Percentiles rank a stretch among this genome's conserved stretches.
phyloP scores from a whole-genome alignment of 192 early-diverging fungal species.

The Mortierella alpina region DNA sequence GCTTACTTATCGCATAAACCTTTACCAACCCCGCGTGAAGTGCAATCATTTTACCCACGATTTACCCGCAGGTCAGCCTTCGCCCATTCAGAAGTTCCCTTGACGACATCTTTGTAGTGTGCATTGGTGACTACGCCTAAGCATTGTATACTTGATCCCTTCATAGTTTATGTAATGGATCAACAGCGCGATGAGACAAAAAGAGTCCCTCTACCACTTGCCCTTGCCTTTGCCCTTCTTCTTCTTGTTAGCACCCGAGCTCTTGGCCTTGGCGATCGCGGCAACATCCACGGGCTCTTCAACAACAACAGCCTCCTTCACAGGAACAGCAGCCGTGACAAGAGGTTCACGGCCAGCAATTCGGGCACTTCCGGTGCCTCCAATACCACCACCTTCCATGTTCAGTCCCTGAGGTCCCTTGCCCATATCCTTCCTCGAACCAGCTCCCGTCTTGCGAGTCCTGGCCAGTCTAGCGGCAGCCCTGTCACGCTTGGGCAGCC shows the following conservation, averaged over 20 bases:
- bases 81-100: too few species aligned
- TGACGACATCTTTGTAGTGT: too few species aligned
- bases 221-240: slow-evolving; percentile 60
- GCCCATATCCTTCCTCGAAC: slow-evolving; percentile 52
- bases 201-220: slow-evolving; percentile 28
- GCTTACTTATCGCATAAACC: too few species aligned
- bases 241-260: slow-evolving; percentile 37
- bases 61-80: too few species aligned
- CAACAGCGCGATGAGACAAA: too few species aligned
- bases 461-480: slow-evolving; percentile 64
- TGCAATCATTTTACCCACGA: too few species aligned
- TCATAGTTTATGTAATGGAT: too few species aligned
- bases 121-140: too few species aligned
- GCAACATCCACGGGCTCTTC: slow-evolving; percentile 32
- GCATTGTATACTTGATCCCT: too few species aligned
- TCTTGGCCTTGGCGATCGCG: slow-evolving; percentile 32
- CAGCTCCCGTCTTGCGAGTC: slow-evolving; percentile 66
- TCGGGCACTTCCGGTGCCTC: slow-evolving; percentile 78
- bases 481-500: slow-evolving; percentile 76
- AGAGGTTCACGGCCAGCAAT: slow-evolving; percentile 62
- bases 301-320: slow-evolving; percentile 11
- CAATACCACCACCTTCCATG: slow-evolving; percentile 74
- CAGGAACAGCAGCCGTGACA: slow-evolving; percentile 14
- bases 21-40: too few species aligned
- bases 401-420: slow-evolving; percentile 74